Conservation (phyloP, 2,329 filamentous ascomycete species). For the Esteya vermicola region DNA sequence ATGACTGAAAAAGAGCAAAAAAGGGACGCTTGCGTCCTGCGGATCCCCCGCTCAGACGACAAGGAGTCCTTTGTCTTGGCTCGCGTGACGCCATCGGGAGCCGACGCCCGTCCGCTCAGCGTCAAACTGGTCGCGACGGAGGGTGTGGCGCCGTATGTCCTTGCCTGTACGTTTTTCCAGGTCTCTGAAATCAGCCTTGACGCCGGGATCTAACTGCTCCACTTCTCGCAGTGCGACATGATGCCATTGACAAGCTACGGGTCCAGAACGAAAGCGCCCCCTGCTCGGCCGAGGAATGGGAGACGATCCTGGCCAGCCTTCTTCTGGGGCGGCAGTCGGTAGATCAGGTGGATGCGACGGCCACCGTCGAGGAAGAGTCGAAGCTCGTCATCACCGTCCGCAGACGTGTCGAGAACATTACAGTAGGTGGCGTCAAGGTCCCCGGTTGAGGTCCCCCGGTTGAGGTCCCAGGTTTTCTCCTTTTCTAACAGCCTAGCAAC, state of each 20-base stretch:
- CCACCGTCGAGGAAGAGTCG: slow-evolving; percentile 37
- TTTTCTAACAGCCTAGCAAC: slow-evolving; percentile 40
- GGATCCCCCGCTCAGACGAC: slow-evolving; percentile 41
- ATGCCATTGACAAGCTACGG: slow-evolving; percentile 35
- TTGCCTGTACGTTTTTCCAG: slow-evolving; percentile 33
- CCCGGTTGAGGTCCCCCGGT: neutral
- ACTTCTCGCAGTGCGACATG: slow-evolving; percentile 51
- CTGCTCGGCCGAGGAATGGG: slow-evolving; percentile 53
- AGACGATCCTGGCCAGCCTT: slow-evolving; percentile 40
- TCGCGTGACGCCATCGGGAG: slow-evolving; percentile 35
- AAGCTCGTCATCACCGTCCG: slow-evolving; percentile 49
- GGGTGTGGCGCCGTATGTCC: slow-evolving; percentile 43
- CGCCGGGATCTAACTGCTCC: slow-evolving; percentile 1
- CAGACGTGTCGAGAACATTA: slow-evolving; percentile 54
- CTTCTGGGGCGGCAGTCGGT: slow-evolving; percentile 35
- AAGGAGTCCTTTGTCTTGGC: slow-evolving; percentile 43
- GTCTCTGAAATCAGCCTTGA: neutral
- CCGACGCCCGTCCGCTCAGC: slow-evolving; percentile 37
- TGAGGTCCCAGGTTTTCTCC: no score
- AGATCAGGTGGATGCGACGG: slow-evolving; percentile 43
- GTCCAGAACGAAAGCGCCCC: slow-evolving; percentile 37
- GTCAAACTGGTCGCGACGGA: slow-evolving; percentile 56
- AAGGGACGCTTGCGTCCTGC: slow-evolving; percentile 39
- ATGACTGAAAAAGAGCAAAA: slow-evolving; percentile 3
- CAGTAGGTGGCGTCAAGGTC: slow-evolving; percentile 29